These are phyloP conservation scores for Globisporangium solare DNA, from an alignment of 352 stramenopile species.

Conservation along the genomic window DNA sequence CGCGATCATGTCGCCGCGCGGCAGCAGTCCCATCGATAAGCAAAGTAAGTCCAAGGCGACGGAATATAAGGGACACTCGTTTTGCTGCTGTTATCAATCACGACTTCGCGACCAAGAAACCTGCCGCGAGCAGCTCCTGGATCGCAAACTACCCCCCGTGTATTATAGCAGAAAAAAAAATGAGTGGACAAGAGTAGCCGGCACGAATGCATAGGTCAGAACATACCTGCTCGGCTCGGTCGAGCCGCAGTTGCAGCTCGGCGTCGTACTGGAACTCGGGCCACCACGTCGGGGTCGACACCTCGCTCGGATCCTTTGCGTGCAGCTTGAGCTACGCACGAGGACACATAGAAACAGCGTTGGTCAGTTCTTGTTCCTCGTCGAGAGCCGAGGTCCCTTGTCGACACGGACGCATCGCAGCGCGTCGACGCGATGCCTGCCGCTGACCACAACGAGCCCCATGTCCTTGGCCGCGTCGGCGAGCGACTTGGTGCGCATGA, in stretches of 20 bases:
- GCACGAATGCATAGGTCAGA: too few relatives aligned
- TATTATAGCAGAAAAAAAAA: too few relatives aligned
- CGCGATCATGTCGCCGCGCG: slow-evolving; percentile 43
- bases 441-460: slow-evolving; percentile 19
- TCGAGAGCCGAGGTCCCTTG: too few relatives aligned
- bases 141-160: slow-evolving; percentile 11
- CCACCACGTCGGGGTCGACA: slow-evolving; percentile 49
- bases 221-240: slow-evolving; percentile 35
- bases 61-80: too few relatives aligned
- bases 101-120: neutral
- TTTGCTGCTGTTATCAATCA: too few relatives aligned
- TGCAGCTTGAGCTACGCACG: slow-evolving; percentile 30
- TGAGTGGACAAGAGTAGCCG: neutral
- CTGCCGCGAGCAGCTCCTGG: slow-evolving; percentile 8
- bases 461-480: slow-evolving; percentile 38
- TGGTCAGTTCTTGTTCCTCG: too few relatives aligned
- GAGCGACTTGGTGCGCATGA: slow-evolving; percentile 48
- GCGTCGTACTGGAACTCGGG: slow-evolving; percentile 37
- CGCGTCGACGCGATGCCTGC: slow-evolving; percentile 8
- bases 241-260: slow-evolving; percentile 30
- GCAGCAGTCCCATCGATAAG: slow-evolving; percentile 18
- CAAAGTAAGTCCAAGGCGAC: too few relatives aligned
- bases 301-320: slow-evolving; percentile 12
- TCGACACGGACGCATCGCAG: slow-evolving; percentile 43
- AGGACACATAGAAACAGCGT: too few relatives aligned